Evolutionary conservation across 2,329 filamentous ascomycete species (phyloP).

Genomic region (Aspergillus melleus): DNA sequence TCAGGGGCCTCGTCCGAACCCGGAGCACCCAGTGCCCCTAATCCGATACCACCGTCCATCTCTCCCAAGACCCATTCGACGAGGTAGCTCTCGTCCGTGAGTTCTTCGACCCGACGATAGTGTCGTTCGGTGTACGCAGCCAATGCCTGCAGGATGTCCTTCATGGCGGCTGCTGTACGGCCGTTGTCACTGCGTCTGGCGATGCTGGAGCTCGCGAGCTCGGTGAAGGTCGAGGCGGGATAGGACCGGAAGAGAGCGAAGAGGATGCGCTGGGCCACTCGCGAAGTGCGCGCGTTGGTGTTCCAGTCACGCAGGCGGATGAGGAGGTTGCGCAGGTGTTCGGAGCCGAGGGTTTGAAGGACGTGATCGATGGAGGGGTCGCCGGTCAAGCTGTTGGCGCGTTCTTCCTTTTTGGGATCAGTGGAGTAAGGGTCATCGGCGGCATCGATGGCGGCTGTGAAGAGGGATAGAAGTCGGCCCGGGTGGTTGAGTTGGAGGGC

Average conservation of each 20-base stretch:
- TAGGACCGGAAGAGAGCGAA: conserved; percentile 78
- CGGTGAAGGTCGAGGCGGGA: conserved; percentile 73
- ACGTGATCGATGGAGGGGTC: conserved; percentile 73
- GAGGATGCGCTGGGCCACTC: conserved; percentile 81
- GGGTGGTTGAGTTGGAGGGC: conserved; percentile 94
- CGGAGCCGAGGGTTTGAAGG: conserved; percentile 72
- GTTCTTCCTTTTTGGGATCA: conserved; percentile 33
- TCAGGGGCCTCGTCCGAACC: conserved; percentile 24
- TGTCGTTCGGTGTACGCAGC: conserved; percentile 90
- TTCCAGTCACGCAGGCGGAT: conserved; percentile 93
- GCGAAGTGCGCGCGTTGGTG: conserved; percentile 83
- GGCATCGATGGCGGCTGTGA: conserved; percentile 73
- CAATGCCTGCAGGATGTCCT: conserved; percentile 83
- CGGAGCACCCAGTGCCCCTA: conserved; percentile 32
- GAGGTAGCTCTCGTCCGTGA: conserved; percentile 91
- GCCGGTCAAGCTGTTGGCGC: conserved; percentile 43
- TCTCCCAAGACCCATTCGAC: conserved; percentile 90
- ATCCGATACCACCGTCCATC: conserved; percentile 72
- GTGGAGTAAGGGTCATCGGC: conserved; percentile 61
- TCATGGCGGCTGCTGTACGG: conserved; percentile 60
- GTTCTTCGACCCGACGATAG: conserved; percentile 82
- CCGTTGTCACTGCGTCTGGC: conserved; percentile 32
- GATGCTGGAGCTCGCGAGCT: conserved; percentile 53
- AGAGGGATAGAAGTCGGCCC: conserved; percentile 77
- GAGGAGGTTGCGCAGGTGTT: conserved; percentile 82